Conservation (phyloP, 345 rosid species). For the Psidium guajava region DNA sequence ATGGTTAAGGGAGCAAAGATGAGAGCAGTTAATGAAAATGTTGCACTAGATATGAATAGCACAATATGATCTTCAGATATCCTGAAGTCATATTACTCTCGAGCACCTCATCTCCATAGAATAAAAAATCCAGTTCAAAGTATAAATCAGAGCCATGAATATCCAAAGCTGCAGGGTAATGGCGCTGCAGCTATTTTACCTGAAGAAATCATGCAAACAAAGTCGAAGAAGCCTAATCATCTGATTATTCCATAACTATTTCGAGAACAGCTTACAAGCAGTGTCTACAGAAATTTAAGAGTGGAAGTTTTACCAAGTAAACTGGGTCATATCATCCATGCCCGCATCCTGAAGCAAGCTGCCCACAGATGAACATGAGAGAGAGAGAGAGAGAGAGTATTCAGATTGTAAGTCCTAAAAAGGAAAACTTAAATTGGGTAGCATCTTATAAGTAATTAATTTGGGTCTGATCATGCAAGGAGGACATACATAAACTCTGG, state of each 20-base stretch:
- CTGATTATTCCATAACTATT: neutral
- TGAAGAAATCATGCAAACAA: neutral
- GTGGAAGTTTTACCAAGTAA: conserved; percentile 52
- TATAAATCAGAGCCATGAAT: neutral
- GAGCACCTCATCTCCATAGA: neutral
- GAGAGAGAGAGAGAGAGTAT: neutral
- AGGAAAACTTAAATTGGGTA: neutral
- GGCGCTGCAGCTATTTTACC: neutral
- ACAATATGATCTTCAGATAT: neutral
- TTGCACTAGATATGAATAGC: neutral
- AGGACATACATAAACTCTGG: neutral
- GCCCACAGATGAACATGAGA: conserved; percentile 7
- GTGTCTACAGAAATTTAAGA: neutral
- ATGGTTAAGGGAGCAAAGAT: neutral
- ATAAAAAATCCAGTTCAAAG: neutral
- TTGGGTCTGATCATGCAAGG: neutral
- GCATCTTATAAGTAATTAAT: neutral
- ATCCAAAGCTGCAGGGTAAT: neutral
- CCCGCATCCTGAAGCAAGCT: conserved; percentile 88
- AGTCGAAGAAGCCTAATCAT: neutral
- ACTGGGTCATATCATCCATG: conserved; percentile 67
- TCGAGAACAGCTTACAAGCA: neutral
- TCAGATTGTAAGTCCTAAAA: neutral
- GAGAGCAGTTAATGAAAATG: neutral
- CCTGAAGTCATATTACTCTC: neutral